phyloP scores from a whole-genome alignment of 306 rosid species.

The Fragaria nilgerrensis region DNA sequence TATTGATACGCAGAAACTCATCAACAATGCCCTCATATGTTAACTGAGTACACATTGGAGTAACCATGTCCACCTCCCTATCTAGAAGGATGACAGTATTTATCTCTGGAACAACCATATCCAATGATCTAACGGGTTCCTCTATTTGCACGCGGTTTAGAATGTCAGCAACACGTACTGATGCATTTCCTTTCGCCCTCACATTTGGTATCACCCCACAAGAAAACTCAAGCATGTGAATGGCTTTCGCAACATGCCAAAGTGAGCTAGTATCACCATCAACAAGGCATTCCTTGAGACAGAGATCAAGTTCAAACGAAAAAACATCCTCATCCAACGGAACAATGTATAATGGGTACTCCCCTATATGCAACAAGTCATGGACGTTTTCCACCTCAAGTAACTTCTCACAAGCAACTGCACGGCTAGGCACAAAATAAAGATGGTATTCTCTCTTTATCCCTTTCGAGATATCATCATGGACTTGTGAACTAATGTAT shows the following conservation, averaged over 20 bases:
- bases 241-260: conserved; percentile 96
- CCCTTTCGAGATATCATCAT: conserved; percentile 62
- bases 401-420: conserved; percentile 91
- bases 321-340: conserved; percentile 92
- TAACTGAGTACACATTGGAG: conserved; percentile 89
- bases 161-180: conserved; percentile 89
- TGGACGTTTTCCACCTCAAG: conserved; percentile 90
- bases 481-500: conserved; percentile 70
- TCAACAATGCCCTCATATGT: conserved; percentile 94
- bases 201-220: conserved; percentile 86
- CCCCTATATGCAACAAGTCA: conserved; percentile 68
- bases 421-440: conserved; percentile 80
- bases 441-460: conserved; percentile 78
- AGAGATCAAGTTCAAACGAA: conserved; percentile 80
- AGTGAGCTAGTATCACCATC: conserved; percentile 91
- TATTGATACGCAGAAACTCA: conserved; percentile 80
- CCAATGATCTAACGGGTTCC: conserved; percentile 79
- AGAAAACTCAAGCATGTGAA: conserved; percentile 95
- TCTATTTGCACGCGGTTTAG: conserved; percentile 79
- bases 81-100: conserved; percentile 79
- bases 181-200: conserved; percentile 93
- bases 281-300: conserved; percentile 73
- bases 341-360: conserved; percentile 68
- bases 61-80: conserved; percentile 98
- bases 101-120: conserved; percentile 87